Percentiles rank a stretch among this genome's conserved stretches.
Evolutionary conservation across 2,329 filamentous ascomycete species (phyloP).

Genomic region (Aspergillus fumigatus): DNA sequence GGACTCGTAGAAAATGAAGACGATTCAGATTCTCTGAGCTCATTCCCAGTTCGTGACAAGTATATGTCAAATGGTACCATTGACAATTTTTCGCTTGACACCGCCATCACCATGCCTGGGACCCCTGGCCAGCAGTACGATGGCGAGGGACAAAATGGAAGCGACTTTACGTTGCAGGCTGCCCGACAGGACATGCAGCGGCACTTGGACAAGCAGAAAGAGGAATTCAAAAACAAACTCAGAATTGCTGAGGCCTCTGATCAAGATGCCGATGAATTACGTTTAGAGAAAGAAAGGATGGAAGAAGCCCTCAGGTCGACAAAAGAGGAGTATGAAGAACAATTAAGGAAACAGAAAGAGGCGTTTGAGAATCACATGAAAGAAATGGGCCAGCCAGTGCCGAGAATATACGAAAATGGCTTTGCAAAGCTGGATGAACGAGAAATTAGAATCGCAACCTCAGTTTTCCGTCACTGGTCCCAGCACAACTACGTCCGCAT

Average conservation of each 20-base stretch:
- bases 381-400: slow-evolving; percentile 59
- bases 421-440: slow-evolving; percentile 58
- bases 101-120: slow-evolving; percentile 86
- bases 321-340: slow-evolving; percentile 84
- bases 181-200: slow-evolving; percentile 77
- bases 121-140: slow-evolving; percentile 72
- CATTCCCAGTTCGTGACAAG: slow-evolving; percentile 85
- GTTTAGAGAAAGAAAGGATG: slow-evolving; percentile 78
- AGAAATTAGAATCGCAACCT: slow-evolving; percentile 67
- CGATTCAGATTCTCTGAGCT: slow-evolving; percentile 82
- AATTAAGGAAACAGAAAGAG: slow-evolving; percentile 77
- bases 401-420: slow-evolving; percentile 46
- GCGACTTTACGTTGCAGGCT: slow-evolving; percentile 62
- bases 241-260: slow-evolving; percentile 66
- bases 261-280: slow-evolving; percentile 77
- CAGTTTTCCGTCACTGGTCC: slow-evolving; percentile 69
- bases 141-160: slow-evolving; percentile 48
- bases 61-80: slow-evolving; percentile 92
- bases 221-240: slow-evolving; percentile 73
- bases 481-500: slow-evolving; percentile 85
- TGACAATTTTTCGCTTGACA: slow-evolving; percentile 95
- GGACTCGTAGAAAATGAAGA: slow-evolving; percentile 62
- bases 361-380: slow-evolving; percentile 81
- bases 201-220: slow-evolving; percentile 77
- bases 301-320: slow-evolving; percentile 71